Conservation (phyloP, 805 yeast species). For the Pichia scutulata region DNA sequence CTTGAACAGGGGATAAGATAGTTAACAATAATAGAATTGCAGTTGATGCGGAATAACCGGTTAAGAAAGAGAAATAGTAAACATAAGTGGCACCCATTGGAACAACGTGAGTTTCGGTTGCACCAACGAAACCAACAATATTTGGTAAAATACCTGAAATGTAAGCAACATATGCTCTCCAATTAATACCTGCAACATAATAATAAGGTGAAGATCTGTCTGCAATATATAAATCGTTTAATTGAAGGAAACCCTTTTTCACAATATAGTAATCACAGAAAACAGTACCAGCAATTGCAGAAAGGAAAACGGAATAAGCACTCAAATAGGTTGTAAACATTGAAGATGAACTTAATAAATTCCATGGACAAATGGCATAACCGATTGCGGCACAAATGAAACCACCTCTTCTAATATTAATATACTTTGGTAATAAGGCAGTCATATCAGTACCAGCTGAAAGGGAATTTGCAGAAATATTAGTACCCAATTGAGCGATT, state of each 20-base stretch:
- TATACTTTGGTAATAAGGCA: constrained; percentile 52
- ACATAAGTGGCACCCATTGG: constrained; percentile 73
- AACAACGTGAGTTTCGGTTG: constrained; percentile 59
- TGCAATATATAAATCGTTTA: constrained; percentile 57
- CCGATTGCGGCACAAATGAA: constrained; percentile 69
- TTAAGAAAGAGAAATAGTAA: constrained; percentile 66
- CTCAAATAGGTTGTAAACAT: constrained; percentile 73
- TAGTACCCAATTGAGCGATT: constrained; percentile 71
- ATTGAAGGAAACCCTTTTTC: constrained; percentile 60
- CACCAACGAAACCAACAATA: constrained; percentile 82
- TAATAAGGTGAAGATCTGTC: constrained; percentile 41
- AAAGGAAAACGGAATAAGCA: constrained; percentile 76
- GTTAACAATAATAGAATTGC: constrained; percentile 47
- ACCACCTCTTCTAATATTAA: constrained; percentile 75
- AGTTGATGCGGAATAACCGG: constrained; percentile 61
- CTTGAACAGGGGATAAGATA: constrained; percentile 41
- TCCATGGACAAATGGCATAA: constrained; percentile 76
- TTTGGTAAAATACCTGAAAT: constrained; percentile 75
- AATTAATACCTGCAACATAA: constrained; percentile 63
- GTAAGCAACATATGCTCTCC: constrained; percentile 81
- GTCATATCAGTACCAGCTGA: constrained; percentile 71
- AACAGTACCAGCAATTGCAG: constrained; percentile 76
- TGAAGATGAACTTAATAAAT: constrained; percentile 58
- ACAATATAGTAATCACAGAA: constrained; percentile 62
- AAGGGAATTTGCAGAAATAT: constrained; percentile 63